Percentiles rank a stretch among this genome's conserved stretches.
phyloP scores from a whole-genome alignment of 75 land plant species.

The Azolla pinnata region DNA sequence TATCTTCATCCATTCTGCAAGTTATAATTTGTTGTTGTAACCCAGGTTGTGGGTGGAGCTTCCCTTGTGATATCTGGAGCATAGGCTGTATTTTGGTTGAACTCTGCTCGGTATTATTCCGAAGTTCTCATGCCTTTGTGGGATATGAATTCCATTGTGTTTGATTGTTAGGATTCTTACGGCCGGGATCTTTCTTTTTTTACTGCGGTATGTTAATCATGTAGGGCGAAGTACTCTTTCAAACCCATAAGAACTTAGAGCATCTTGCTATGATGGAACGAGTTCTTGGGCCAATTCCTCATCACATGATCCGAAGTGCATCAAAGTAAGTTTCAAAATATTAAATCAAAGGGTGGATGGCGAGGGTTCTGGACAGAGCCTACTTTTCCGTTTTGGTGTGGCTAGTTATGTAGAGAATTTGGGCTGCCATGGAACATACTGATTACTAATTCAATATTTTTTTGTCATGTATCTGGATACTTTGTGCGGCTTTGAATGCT shows the following conservation, averaged over 20 bases:
- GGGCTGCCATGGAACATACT: no score
- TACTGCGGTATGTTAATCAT: no score
- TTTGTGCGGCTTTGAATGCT: no score
- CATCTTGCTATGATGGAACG: constrained; percentile 89
- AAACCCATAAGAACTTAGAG: constrained; percentile 75
- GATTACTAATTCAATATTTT: no score
- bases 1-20: not conserved
- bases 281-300: constrained; percentile 56
- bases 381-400: no score
- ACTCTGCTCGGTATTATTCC: constrained; percentile 49
- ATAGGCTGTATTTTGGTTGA: constrained; percentile 78
- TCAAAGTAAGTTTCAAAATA: no score
- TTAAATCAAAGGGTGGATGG: no score
- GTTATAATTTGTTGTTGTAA: not conserved
- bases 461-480: no score
- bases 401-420: no score
- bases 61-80: constrained; percentile 89
- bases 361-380: no score
- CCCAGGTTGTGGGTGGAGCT: constrained; percentile 69
- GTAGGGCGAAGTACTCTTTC: constrained; percentile 76
- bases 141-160: not conserved
- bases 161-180: no score
- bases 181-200: no score
- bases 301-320: constrained; percentile 46
- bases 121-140: not conserved